Conservation (phyloP, 1,284 basidiomycete genomes). For the Malassezia yamatoensis region DNA sequence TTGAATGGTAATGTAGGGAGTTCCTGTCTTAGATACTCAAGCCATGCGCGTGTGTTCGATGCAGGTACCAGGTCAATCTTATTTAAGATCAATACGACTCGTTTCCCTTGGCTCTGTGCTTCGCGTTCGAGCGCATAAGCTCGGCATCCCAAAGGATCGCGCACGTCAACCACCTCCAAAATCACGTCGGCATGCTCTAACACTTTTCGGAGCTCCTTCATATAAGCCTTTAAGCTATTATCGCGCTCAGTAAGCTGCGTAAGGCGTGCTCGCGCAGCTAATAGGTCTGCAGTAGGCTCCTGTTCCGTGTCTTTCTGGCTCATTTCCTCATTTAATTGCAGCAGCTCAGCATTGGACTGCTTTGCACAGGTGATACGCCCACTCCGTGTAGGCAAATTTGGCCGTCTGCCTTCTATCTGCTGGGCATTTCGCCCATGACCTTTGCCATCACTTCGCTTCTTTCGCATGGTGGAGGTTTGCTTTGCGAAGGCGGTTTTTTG, state of each 20-base stretch:
- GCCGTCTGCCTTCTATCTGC: not conserved
- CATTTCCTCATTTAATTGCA: slow-evolving; percentile 8
- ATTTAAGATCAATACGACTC: slow-evolving; percentile 32
- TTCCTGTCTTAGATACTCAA: slow-evolving; percentile 75
- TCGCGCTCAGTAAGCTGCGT: slow-evolving; percentile 23
- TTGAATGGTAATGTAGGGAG: slow-evolving; percentile 91
- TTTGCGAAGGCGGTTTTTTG: not conserved
- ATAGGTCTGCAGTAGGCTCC: not conserved
- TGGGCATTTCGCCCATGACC: not conserved
- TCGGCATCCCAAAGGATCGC: slow-evolving; percentile 53
- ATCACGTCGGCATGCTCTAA: slow-evolving; percentile 86
- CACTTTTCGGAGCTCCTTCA: slow-evolving; percentile 66
- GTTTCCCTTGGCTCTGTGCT: slow-evolving; percentile 32
- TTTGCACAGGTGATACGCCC: slow-evolving; percentile 11
- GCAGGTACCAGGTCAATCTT: slow-evolving; percentile 63
- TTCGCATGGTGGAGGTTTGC: slow-evolving; percentile 4
- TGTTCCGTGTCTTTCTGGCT: not conserved
- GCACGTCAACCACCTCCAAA: slow-evolving; percentile 48
- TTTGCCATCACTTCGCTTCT: not conserved
- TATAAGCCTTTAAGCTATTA: slow-evolving; percentile 48
- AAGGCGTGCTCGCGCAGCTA: slow-evolving; percentile 5
- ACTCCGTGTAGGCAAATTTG: not conserved
- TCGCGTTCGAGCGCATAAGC: slow-evolving; percentile 29
- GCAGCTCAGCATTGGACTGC: slow-evolving; percentile 14
- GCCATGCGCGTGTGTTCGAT: slow-evolving; percentile 79